phyloP scores from a whole-genome alignment of 306 rosid genomes.

The Gleditsia sinensis region DNA sequence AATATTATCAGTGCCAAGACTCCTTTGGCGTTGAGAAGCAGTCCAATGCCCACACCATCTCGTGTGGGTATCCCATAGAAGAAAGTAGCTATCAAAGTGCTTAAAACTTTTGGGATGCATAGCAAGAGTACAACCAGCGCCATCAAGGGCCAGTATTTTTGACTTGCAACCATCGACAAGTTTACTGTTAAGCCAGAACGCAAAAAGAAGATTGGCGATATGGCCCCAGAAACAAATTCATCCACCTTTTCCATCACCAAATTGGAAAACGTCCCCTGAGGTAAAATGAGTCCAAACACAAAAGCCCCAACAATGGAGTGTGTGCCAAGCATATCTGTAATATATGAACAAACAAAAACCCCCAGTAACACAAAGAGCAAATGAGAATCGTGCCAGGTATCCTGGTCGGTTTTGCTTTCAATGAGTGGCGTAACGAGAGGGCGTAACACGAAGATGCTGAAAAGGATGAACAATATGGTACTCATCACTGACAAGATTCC shows the following conservation, averaged over 20 bases:
- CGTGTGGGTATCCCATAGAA: constrained; percentile 31
- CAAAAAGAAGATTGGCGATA: background rate
- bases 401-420: background rate
- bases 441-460: constrained; percentile 28
- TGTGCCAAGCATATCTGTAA: background rate
- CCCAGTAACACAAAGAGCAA: background rate
- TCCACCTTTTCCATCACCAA: constrained; percentile 10
- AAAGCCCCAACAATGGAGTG: constrained; percentile 12
- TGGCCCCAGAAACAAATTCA: constrained; percentile 25
- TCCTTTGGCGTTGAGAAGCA: constrained; percentile 9
- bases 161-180: background rate
- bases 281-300: constrained; percentile 38
- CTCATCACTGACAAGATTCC: background rate
- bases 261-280: background rate
- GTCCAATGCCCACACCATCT: constrained; percentile 27
- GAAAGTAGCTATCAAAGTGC: constrained; percentile 17
- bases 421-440: constrained; percentile 25
- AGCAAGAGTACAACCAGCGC: constrained; percentile 3
- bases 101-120: constrained; percentile 30
- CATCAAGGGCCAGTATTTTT: background rate
- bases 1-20: background rate
- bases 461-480: constrained; percentile 7
- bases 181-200: constrained; percentile 25
- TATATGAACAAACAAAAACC: background rate
- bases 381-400: constrained; percentile 12